These are phyloP conservation scores for Amesomyces nigricolor DNA, from an alignment of 2,329 filamentous ascomycete genomes.

Conservation along the genomic window DNA sequence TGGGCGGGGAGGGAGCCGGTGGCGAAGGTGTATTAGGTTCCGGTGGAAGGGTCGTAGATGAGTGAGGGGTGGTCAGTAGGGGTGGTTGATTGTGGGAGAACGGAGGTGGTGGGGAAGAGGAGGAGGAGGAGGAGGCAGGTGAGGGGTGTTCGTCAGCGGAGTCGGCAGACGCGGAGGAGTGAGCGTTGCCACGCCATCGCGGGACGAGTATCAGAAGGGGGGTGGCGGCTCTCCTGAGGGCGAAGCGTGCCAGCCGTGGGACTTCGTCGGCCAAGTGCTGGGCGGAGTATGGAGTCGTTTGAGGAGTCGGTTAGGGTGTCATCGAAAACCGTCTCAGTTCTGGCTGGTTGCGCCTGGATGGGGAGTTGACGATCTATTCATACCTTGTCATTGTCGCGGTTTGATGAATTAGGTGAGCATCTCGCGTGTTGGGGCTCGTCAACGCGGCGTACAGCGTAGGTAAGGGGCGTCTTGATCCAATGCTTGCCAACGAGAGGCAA, in stretches of 20 bases:
- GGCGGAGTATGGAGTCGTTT: background rate
- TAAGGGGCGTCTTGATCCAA: too few relatives aligned
- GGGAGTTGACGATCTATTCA: too few relatives aligned
- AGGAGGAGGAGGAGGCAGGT: background rate
- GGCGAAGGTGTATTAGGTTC: slow-evolving; percentile 46
- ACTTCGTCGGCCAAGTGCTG: background rate
- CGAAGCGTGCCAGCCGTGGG: background rate
- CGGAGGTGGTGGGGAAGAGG: slow-evolving; percentile 1
- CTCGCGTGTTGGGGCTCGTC: too few relatives aligned
- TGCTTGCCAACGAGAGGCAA: too few relatives aligned
- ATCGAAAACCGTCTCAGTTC: too few relatives aligned
- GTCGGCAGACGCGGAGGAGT: too few relatives aligned
- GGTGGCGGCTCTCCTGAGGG: background rate
- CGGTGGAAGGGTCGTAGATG: slow-evolving; percentile 33
- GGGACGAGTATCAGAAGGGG: background rate
- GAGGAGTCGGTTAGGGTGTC: too few relatives aligned
- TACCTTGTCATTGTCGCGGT: too few relatives aligned
- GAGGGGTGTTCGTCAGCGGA: background rate
- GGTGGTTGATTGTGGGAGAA: slow-evolving; percentile 33
- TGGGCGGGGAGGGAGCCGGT: slow-evolving; percentile 26
- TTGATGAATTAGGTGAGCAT: too few relatives aligned
- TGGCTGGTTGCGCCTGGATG: too few relatives aligned
- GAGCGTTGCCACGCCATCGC: background rate
- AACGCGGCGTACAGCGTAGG: too few relatives aligned
- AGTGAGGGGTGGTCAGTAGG: slow-evolving; percentile 38